Percentiles rank a stretch among this genome's conserved stretches.
phyloP scores from a whole-genome alignment of 2,329 filamentous ascomycete species.

The Colletotrichum sp. region DNA sequence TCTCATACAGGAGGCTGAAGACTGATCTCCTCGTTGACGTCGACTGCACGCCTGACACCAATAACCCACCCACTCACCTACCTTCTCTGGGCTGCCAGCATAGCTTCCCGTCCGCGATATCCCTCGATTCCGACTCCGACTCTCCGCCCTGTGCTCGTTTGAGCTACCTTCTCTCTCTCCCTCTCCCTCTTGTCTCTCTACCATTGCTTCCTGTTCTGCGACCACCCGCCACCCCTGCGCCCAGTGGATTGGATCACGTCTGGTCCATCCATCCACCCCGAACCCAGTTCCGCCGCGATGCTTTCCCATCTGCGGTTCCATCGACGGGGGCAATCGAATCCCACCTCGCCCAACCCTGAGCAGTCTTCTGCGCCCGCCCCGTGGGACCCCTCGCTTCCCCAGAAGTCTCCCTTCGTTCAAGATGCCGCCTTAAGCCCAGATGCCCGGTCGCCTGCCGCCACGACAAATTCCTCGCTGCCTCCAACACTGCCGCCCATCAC shows the following conservation, averaged over 20 bases:
- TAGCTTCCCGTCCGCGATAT: neutral
- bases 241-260: neutral
- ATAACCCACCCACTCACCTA: neutral
- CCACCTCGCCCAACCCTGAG: conserved; percentile 57
- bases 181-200: neutral
- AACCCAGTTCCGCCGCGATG: conserved; percentile 35
- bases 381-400: conserved; percentile 35
- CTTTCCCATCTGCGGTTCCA: conserved; percentile 64
- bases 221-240: conserved; percentile 16
- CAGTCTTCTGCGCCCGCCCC: conserved; percentile 44
- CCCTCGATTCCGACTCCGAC: neutral
- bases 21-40: conserved; percentile 1
- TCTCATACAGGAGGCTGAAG: conserved; percentile 15
- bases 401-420: conserved; percentile 44
- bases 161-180: conserved; percentile 4
- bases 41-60: neutral
- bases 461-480: conserved; percentile 41
- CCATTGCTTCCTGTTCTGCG: conserved; percentile 10
- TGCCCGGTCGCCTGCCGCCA: conserved; percentile 36
- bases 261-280: neutral
- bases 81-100: neutral
- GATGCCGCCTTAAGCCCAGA: conserved; percentile 43
- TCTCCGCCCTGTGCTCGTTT: neutral
- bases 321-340: conserved; percentile 61
- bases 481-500: conserved; percentile 57